These are phyloP conservation scores for Penicillium waksmanii DNA, from an alignment of 495 filamentous ascomycete genomes.

Conservation along the genomic window DNA sequence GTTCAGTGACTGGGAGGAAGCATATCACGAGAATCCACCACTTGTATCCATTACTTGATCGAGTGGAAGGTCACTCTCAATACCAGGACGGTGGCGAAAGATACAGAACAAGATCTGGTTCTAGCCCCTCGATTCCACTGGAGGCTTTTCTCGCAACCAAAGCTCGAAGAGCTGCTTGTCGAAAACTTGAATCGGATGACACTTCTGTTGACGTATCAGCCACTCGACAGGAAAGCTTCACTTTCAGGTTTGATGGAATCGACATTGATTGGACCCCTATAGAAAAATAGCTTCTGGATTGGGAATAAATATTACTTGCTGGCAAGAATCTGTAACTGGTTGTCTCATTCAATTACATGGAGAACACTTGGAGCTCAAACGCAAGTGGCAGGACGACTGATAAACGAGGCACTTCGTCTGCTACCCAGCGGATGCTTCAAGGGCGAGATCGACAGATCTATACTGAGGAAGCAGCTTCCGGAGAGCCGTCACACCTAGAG, in stretches of 20 bases:
- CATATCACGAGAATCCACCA: slow-evolving; percentile 37
- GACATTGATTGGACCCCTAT: slow-evolving; percentile 18
- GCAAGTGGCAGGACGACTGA: slow-evolving; percentile 16
- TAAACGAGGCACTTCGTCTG: slow-evolving; percentile 27
- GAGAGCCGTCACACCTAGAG: slow-evolving; percentile 5
- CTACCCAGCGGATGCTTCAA: slow-evolving; percentile 23
- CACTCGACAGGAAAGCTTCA: slow-evolving; percentile 15
- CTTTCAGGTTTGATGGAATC: slow-evolving; percentile 15
- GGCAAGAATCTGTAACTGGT: slow-evolving; percentile 23
- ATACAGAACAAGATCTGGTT: slow-evolving; percentile 34
- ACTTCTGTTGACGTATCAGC: slow-evolving; percentile 13
- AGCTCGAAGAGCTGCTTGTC: slow-evolving; percentile 9
- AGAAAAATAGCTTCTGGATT: slow-evolving; percentile 25
- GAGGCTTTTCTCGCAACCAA: slow-evolving; percentile 17
- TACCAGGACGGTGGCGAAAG: slow-evolving; percentile 28
- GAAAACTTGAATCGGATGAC: slow-evolving; percentile 13
- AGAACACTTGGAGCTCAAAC: slow-evolving; percentile 7
- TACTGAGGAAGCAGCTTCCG: slow-evolving; percentile 28
- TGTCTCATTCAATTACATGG: slow-evolving; percentile 22
- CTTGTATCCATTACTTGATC: slow-evolving; percentile 40
- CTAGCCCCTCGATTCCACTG: slow-evolving; percentile 29
- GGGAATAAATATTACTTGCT: slow-evolving; percentile 7
- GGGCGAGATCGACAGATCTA: slow-evolving; percentile 28
- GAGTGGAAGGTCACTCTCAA: slow-evolving; percentile 39
- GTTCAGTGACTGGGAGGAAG: slow-evolving; percentile 24